A percentile compares a stretch with the other conserved stretches of the same genome.
Evolutionary conservation across 2,329 filamentous ascomycete genomes (phyloP).

Genomic region (Penicillium italicum): DNA sequence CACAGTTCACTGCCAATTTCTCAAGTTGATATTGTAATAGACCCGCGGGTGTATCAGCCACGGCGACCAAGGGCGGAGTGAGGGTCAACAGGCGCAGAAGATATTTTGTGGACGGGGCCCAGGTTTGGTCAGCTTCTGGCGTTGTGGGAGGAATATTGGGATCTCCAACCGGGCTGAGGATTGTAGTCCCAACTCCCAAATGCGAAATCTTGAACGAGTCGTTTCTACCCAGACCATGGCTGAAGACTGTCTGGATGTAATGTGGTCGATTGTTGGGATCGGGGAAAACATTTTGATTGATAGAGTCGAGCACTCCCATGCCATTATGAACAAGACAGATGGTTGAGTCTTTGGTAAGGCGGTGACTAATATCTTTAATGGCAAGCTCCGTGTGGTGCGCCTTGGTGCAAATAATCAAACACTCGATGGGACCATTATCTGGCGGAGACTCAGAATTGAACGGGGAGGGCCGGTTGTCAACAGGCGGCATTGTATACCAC

Average conservation of each 20-base stretch:
- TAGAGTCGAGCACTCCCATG: conserved; percentile 74
- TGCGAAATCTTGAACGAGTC: conserved; percentile 54
- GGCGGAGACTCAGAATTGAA: background rate
- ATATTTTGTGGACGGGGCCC: conserved; percentile 51
- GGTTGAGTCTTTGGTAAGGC: conserved; percentile 65
- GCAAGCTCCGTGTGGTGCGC: conserved; percentile 64
- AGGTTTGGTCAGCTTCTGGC: conserved; percentile 27
- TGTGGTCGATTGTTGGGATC: conserved; percentile 63
- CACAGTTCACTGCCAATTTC: conserved; percentile 68
- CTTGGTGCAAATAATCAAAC: conserved; percentile 77
- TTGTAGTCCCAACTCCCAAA: conserved; percentile 57
- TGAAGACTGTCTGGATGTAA: conserved; percentile 69
- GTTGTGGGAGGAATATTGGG: conserved; percentile 12
- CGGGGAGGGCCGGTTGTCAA: conserved; percentile 8
- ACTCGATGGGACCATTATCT: conserved; percentile 57
- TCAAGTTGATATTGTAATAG: conserved; percentile 74
- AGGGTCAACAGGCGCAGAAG: conserved; percentile 63
- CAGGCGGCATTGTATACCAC: conserved; percentile 34
- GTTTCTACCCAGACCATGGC: conserved; percentile 53
- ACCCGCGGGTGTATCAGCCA: conserved; percentile 55
- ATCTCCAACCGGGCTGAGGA: conserved; percentile 51
- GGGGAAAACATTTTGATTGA: conserved; percentile 68
- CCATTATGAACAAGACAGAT: conserved; percentile 77
- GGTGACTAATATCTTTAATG: conserved; percentile 61
- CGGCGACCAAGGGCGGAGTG: conserved; percentile 59